A percentile compares a stretch with the other conserved stretches of the same genome.
These are phyloP conservation scores for Micractinium conductrix DNA, from an alignment of 139 green algal genomes.

Conservation along the genomic window DNA sequence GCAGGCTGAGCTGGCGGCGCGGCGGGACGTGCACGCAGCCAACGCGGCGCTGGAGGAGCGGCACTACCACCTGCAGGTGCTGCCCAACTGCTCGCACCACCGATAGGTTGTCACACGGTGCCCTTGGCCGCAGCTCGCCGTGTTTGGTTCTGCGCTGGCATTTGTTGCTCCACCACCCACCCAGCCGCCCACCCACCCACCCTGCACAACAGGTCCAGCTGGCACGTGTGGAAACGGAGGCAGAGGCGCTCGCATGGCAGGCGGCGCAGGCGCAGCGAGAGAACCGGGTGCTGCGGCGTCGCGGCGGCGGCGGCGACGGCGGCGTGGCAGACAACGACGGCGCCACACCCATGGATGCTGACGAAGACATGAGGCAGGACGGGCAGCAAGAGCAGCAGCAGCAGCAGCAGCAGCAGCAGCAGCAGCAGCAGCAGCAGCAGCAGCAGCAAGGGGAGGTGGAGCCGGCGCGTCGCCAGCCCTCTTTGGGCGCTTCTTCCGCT, in stretches of 20 bases:
- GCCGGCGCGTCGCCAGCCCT: neutral
- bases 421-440: neutral
- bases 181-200: neutral
- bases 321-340: neutral
- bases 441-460: neutral
- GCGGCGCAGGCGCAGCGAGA: neutral
- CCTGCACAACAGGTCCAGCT: neutral
- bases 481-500: neutral
- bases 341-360: neutral
- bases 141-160: too few species aligned
- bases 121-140: too few species aligned
- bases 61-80: conserved; percentile 19
- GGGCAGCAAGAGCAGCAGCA: neutral
- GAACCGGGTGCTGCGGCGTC: neutral
- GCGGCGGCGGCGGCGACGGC: neutral
- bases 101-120: too few species aligned
- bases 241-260: neutral
- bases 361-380: neutral
- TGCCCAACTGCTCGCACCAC: too few species aligned
- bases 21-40: neutral
- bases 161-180: neutral
- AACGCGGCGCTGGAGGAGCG: neutral
- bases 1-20: neutral
- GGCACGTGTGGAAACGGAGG: neutral
- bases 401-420: neutral